Percentiles rank a stretch among this genome's conserved stretches.
These are phyloP conservation scores for Rickenella mellea DNA, from an alignment of 768 basidiomycete genomes.

Conservation along the genomic window DNA sequence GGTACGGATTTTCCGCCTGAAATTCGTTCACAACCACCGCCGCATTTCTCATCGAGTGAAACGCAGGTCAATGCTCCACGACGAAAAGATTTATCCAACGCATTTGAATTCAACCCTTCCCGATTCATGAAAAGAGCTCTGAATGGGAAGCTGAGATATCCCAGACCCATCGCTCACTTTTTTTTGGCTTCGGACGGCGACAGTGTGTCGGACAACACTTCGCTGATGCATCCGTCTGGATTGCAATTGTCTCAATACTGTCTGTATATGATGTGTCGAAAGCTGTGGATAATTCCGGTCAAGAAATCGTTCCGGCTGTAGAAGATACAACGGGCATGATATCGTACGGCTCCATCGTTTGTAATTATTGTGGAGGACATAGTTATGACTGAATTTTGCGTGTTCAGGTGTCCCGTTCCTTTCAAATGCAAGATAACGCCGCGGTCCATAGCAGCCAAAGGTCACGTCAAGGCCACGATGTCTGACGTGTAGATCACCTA, in stretches of 20 bases:
- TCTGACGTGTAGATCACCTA: too few species aligned
- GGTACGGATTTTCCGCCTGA: slow-evolving; percentile 7
- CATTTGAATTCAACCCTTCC: too few species aligned
- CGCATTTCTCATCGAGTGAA: too few species aligned
- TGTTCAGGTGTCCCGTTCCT: slow-evolving; percentile 6
- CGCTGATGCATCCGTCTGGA: slow-evolving; percentile 34
- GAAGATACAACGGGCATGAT: slow-evolving; percentile 26
- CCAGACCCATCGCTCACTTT: slow-evolving; percentile 10
- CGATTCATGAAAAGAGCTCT: too few species aligned
- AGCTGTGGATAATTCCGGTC: slow-evolving; percentile 25
- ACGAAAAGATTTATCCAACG: too few species aligned
- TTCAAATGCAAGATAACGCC: slow-evolving; percentile 6
- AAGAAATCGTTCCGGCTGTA: slow-evolving; percentile 21
- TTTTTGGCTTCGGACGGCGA: slow-evolving; percentile 8
- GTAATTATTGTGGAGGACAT: too few species aligned
- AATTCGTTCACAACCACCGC: too few species aligned
- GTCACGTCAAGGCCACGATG: too few species aligned
- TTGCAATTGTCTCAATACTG: slow-evolving; percentile 30
- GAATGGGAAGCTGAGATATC: too few species aligned
- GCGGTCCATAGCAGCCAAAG: slow-evolving; percentile 1
- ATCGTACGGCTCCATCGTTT: slow-evolving; percentile 22
- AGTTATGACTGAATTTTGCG: too few species aligned
- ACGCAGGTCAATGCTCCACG: too few species aligned
- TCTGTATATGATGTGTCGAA: slow-evolving; percentile 29
- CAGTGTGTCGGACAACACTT: slow-evolving; percentile 37